Conservation (phyloP, 495 filamentous ascomycete species). For the Aspergillus taichungensis region DNA sequence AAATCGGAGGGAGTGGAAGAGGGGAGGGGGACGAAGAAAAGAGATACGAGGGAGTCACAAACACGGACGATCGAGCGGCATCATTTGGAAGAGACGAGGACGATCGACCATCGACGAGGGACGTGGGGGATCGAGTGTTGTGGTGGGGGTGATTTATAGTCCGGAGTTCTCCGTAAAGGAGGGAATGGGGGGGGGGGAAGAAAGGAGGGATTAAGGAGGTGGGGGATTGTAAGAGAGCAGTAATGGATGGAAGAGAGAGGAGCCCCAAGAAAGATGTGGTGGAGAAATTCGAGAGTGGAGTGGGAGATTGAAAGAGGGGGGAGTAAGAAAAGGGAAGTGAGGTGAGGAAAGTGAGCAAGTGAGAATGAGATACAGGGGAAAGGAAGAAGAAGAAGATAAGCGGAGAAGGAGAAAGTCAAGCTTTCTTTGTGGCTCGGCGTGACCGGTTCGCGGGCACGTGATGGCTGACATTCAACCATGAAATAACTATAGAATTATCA, state of each 20-base stretch:
- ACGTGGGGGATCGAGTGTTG: background rate
- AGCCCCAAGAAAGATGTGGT: background rate
- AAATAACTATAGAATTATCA: no score
- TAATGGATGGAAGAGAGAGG: background rate
- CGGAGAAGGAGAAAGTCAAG: slow-evolving; percentile 23
- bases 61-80: no score
- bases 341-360: background rate
- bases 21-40: background rate
- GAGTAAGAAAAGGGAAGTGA: background rate
- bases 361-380: background rate
- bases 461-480: no score
- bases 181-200: background rate
- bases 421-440: slow-evolving; percentile 27
- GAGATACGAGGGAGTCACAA: background rate
- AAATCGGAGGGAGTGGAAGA: background rate
- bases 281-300: slow-evolving; percentile 6
- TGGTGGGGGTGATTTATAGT: no score
- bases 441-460: background rate
- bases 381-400: slow-evolving; percentile 9
- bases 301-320: slow-evolving; percentile 5
- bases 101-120: background rate
- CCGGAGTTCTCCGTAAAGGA: no score
- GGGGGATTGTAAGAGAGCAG: slow-evolving; percentile 3
- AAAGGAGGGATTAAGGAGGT: slow-evolving; percentile 2
- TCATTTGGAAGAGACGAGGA: background rate